A percentile compares a stretch with the other conserved stretches of the same genome.
Evolutionary conservation across 768 basidiomycete genomes (phyloP).

Genomic region (Collybiopsis confluens): DNA sequence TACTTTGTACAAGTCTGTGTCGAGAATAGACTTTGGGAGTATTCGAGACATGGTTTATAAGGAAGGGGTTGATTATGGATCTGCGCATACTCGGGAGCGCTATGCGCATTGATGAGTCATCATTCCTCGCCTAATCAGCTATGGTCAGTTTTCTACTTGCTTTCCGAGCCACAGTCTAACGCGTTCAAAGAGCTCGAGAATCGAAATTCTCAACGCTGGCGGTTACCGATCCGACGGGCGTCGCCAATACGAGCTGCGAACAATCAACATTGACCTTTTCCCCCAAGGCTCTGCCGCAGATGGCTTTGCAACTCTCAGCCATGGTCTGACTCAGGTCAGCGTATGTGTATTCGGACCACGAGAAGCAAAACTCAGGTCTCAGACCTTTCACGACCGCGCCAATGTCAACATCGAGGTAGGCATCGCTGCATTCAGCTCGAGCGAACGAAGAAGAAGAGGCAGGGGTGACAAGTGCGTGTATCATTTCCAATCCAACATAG

Average conservation of each 20-base stretch:
- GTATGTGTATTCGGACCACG: slow-evolving; percentile 90
- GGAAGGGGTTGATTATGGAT: too few relatives aligned
- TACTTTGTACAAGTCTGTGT: slow-evolving; percentile 95
- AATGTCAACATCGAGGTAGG: slow-evolving; percentile 86
- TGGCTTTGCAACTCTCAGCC: slow-evolving; percentile 77
- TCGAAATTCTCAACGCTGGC: slow-evolving; percentile 81
- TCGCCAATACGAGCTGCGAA: slow-evolving; percentile 87
- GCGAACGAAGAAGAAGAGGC: slow-evolving; percentile 70
- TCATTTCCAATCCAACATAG: not conserved
- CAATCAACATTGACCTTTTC: slow-evolving; percentile 73
- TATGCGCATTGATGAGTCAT: not conserved
- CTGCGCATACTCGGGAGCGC: too few relatives aligned
- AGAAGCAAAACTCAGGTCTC: slow-evolving; percentile 78
- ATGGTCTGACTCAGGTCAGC: slow-evolving; percentile 87
- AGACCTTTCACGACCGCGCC: slow-evolving; percentile 83
- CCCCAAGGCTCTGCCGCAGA: slow-evolving; percentile 69
- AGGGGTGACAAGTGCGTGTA: slow-evolving; percentile 84
- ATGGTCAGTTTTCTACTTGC: not conserved
- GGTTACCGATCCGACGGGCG: slow-evolving; percentile 91
- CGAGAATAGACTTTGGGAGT: slow-evolving; percentile 62
- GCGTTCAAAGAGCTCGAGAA: slow-evolving; percentile 36
- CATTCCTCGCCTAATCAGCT: not conserved
- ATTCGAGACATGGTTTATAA: slow-evolving; percentile 8
- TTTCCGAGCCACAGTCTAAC: not conserved
- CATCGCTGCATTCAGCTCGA: slow-evolving; percentile 83